A percentile compares a stretch with the other conserved stretches of the same genome.
These are phyloP conservation scores for Magnaporthiopsis poae DNA, from an alignment of 2,329 filamentous ascomycete genomes.

Conservation along the genomic window DNA sequence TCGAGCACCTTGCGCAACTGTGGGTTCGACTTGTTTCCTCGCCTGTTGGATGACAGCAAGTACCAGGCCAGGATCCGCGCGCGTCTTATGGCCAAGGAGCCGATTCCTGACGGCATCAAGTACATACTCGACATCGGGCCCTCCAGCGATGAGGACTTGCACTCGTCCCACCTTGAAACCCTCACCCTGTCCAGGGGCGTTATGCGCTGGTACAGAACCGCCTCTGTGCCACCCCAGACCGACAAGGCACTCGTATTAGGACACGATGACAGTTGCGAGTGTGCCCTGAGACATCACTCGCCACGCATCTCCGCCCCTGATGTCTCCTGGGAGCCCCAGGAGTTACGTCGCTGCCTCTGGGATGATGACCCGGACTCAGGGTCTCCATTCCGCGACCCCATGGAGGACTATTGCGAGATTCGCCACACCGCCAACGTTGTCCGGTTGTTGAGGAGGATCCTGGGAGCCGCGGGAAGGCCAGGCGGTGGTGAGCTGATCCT, in stretches of 20 bases:
- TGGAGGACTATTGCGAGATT: slow-evolving; percentile 52
- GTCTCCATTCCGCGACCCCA: slow-evolving; percentile 10
- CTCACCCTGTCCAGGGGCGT: slow-evolving; percentile 14
- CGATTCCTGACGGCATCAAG: slow-evolving; percentile 15
- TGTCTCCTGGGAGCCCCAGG: no score
- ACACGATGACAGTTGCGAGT: slow-evolving; percentile 30
- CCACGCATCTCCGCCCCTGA: no score
- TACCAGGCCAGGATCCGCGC: slow-evolving; percentile 9
- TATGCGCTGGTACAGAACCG: slow-evolving; percentile 12
- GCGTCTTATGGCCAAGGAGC: slow-evolving; percentile 2
- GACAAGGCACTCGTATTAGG: slow-evolving; percentile 16
- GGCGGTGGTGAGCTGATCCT: slow-evolving; percentile 43
- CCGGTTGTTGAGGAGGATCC: slow-evolving; percentile 48
- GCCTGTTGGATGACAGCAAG: slow-evolving; percentile 11
- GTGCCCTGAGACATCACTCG: background rate
- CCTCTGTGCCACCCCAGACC: background rate
- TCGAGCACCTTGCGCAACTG: slow-evolving; percentile 11
- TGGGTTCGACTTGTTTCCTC: slow-evolving; percentile 11
- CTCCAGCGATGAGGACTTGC: slow-evolving; percentile 11
- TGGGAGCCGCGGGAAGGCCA: slow-evolving; percentile 20
- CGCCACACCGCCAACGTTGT: slow-evolving; percentile 56
- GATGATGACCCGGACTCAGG: background rate
- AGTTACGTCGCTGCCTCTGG: background rate
- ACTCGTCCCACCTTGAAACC: slow-evolving; percentile 13
- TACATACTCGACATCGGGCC: slow-evolving; percentile 16